Evolutionary conservation across 495 filamentous ascomycete species (phyloP).

Genomic region (Penicillium arizonense): DNA sequence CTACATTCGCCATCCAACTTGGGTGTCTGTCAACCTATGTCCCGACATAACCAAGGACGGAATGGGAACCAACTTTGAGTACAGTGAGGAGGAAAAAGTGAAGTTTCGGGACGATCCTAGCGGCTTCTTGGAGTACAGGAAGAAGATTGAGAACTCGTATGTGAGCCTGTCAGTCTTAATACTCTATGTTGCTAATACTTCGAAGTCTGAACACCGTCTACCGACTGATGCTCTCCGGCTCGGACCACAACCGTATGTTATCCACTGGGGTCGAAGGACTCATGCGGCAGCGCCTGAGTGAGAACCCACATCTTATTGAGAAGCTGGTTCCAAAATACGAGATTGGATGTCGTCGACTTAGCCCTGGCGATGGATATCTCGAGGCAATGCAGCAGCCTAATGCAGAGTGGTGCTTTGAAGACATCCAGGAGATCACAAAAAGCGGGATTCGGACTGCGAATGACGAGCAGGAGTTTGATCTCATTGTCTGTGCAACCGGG

Average conservation of each 20-base stretch:
- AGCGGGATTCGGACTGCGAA: slow-evolving; percentile 38
- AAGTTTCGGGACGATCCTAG: slow-evolving; percentile 8
- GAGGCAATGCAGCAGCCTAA: slow-evolving; percentile 41
- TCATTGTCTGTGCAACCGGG: slow-evolving; percentile 45
- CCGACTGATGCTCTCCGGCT: slow-evolving; percentile 3
- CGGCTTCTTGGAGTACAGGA: slow-evolving; percentile 9
- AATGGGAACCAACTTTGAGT: slow-evolving; percentile 31
- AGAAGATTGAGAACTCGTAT: slow-evolving; percentile 5
- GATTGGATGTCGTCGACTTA: slow-evolving; percentile 43
- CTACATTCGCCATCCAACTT: slow-evolving; percentile 26
- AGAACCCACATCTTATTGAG: slow-evolving; percentile 28
- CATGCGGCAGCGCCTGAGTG: slow-evolving; percentile 38
- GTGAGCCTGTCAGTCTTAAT: no score
- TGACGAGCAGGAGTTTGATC: slow-evolving; percentile 26
- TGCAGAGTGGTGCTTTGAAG: slow-evolving; percentile 41
- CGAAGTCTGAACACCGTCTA: no score
- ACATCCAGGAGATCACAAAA: slow-evolving; percentile 47
- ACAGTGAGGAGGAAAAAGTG: slow-evolving; percentile 35
- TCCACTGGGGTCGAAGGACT: not conserved
- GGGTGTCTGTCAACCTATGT: slow-evolving; percentile 5
- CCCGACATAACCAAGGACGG: slow-evolving; percentile 13
- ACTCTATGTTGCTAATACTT: no score
- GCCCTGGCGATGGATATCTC: slow-evolving; percentile 37
- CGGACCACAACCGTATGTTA: not conserved
- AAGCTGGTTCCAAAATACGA: slow-evolving; percentile 39